A percentile compares a stretch with the other conserved stretches of the same genome.
phyloP scores from a whole-genome alignment of 306 rosid genomes.

The Boehmeria nivea region DNA sequence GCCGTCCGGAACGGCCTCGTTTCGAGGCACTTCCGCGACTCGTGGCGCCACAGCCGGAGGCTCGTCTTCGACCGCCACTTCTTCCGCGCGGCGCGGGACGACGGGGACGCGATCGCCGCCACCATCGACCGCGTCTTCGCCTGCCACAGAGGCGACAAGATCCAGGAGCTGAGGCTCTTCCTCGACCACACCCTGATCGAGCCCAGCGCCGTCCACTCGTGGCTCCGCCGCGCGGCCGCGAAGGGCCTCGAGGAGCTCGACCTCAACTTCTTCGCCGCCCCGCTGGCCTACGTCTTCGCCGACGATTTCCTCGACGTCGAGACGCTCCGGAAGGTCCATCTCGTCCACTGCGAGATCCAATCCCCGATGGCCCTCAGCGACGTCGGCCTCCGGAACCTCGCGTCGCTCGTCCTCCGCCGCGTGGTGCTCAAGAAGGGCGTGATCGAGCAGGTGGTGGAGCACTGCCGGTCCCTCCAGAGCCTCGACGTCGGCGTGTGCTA shows the following conservation, averaged over 20 bases:
- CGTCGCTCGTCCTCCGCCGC: no score
- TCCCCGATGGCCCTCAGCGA: not conserved
- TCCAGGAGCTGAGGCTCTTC: conserved; percentile 12
- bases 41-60: conserved; percentile 7
- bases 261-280: not conserved
- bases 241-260: conserved; percentile 25
- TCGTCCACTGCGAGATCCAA: not conserved
- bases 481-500: conserved; percentile 18
- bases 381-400: not conserved
- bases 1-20: not conserved
- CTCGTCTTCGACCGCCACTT: conserved; percentile 19
- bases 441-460: not conserved
- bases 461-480: conserved; percentile 14
- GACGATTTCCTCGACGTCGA: not conserved
- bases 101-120: not conserved
- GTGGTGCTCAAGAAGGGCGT: not conserved
- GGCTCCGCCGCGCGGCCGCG: conserved; percentile 14
- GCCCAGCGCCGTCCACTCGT: not conserved
- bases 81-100: accelerated
- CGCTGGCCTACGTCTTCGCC: not conserved
- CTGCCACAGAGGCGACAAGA: conserved; percentile 1
- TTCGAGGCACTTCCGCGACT: not conserved
- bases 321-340: conserved; percentile 1
- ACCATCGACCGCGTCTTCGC: conserved; percentile 15
- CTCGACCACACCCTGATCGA: conserved; percentile 4